Conservation (phyloP, 2,329 filamentous ascomycete species). For the Escovopsis sp. region DNA sequence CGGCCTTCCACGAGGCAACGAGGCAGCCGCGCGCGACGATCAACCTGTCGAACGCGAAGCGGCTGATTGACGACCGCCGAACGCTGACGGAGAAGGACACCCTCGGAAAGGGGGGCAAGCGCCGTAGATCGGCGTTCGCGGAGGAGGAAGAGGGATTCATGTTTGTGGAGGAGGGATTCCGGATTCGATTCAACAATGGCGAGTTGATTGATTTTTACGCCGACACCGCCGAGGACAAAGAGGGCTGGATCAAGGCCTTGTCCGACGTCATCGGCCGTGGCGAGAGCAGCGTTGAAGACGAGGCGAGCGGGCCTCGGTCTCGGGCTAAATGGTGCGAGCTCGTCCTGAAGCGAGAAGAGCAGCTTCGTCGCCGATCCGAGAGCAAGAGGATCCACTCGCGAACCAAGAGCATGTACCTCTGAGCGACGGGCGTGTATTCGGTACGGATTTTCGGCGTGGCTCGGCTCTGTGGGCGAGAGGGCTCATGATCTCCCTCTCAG, state of each 20-base stretch:
- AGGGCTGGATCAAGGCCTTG: slow-evolving; percentile 86
- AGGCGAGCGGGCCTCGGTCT: slow-evolving; percentile 24
- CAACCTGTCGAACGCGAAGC: slow-evolving; percentile 83
- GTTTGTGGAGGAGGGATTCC: slow-evolving; percentile 98
- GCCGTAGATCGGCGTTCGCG: slow-evolving; percentile 87
- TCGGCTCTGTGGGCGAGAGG: not conserved
- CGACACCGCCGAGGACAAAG: slow-evolving; percentile 74
- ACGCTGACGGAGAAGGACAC: slow-evolving; percentile 74
- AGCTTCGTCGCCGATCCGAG: slow-evolving; percentile 39
- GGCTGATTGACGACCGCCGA: slow-evolving; percentile 83
- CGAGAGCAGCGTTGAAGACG: slow-evolving; percentile 33
- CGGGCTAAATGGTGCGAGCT: slow-evolving; percentile 53
- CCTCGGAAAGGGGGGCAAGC: slow-evolving; percentile 58
- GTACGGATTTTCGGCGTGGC: not conserved
- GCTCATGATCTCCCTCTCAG: not conserved
- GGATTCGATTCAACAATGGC: slow-evolving; percentile 94
- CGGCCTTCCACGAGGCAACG: slow-evolving; percentile 90
- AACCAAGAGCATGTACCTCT: slow-evolving; percentile 43
- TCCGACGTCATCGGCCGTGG: slow-evolving; percentile 51
- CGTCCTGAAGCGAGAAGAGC: slow-evolving; percentile 49
- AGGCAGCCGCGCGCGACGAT: slow-evolving; percentile 93
- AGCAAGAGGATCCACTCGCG: slow-evolving; percentile 38
- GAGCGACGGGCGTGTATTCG: slow-evolving; percentile 9
- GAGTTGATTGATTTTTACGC: slow-evolving; percentile 98
- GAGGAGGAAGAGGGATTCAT: slow-evolving; percentile 99